Base-by-base conservation (phyloP, 352 stramenopile genomes). In the Globisporangium perplexum region DNA sequence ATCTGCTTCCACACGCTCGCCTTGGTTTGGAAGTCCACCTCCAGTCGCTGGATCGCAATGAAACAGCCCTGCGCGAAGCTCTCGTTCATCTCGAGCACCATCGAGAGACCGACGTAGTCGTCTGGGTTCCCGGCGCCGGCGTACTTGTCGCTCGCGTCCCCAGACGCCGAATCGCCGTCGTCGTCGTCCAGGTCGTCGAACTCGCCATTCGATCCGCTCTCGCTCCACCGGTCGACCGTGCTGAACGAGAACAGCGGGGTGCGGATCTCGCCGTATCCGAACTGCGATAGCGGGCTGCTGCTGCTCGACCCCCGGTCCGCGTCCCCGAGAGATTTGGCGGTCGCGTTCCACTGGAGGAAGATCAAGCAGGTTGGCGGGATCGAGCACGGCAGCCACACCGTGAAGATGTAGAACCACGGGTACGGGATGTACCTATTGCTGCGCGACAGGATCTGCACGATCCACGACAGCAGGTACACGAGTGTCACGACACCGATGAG, bases 381-480 rank as follows among this genome's bases (percentile, higher is more conserved):
- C 23, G 81, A 91, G 41, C 74, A 86, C 12, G 84, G 84, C 3
- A 95, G 63, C 84, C 84, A 95, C 3, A 95, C 83, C 2, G 81
- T 91, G 55, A 90, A 93, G 62, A 95, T 83, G 70, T 95, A 95
- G 60, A 78, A 95, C 83, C 80, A 91, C n/a, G 83, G 83, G 62
- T 93, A 93, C 28, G 81, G 74, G 17, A 95, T 84, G 3, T 73
- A 75, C 4, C 58, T 60, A 11, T 73, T 68, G 15, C 63, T 72
- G 1, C 80, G 74, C 20, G 77, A 89, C 58, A 86, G 71, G 55
- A 95, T 77, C 58, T 95, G 83, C 11, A 93, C 70, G 20, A 91
- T 63, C 77, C 81, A 95, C 11, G 85, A 91, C 2, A 95, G 59
- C 24, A 95, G 60, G 46, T 93, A 95, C 47, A 93, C 83, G 23